phyloP scores from a whole-genome alignment of 805 yeast genomes.

The Candida ovalis region DNA sequence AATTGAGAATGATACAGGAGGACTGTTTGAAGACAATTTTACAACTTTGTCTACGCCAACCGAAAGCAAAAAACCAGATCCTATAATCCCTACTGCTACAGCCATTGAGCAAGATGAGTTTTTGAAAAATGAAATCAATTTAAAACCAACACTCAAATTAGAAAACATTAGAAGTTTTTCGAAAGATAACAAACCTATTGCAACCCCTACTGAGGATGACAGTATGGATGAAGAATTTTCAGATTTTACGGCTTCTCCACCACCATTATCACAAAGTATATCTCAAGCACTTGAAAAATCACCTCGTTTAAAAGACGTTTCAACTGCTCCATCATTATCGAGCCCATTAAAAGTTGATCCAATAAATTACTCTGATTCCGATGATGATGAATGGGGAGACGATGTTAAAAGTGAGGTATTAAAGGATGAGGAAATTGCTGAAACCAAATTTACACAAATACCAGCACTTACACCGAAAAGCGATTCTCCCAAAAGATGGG shows the following conservation, averaged over 20 bases:
- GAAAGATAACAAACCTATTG: neutral
- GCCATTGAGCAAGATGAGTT: neutral
- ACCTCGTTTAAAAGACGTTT: too few relatives aligned
- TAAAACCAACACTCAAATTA: neutral
- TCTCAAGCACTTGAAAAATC: neutral
- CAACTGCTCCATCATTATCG: too few relatives aligned
- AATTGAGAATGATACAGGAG: neutral
- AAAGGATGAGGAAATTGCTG: neutral
- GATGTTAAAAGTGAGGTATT: neutral
- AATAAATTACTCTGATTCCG: neutral
- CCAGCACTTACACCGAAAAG: too few relatives aligned
- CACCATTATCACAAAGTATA: neutral
- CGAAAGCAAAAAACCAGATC: neutral
- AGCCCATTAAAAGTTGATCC: neutral
- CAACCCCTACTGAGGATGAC: neutral
- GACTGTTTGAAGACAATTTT: neutral
- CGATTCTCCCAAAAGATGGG: too few relatives aligned
- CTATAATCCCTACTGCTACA: neutral
- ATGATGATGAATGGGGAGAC: slow-evolving; percentile 1
- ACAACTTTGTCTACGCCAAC: neutral
- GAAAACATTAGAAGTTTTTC: neutral
- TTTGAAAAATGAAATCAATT: too few relatives aligned
- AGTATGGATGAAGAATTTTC: slow-evolving; percentile 11
- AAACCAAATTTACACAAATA: too few relatives aligned
- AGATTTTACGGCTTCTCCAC: slow-evolving; percentile 12